Percentiles rank a stretch among this genome's conserved stretches.
These are phyloP conservation scores for Trypanosomatidae sp. DNA, from an alignment of 208 protist genomes.

Conservation along the genomic window DNA sequence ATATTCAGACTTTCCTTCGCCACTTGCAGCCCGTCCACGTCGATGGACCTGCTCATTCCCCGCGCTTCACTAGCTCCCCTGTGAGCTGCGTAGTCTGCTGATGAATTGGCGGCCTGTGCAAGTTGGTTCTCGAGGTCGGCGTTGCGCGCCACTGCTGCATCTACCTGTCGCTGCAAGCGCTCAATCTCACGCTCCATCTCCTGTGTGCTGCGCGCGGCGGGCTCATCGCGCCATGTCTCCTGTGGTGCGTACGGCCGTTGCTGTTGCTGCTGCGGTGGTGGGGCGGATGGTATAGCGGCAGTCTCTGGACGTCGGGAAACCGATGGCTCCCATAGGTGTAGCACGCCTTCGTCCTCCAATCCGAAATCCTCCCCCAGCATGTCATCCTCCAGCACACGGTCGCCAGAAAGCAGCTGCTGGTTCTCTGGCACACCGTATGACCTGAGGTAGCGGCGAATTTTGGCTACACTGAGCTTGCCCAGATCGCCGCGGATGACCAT, in stretches of 20 bases:
- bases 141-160: constrained; percentile 20
- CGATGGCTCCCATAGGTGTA: constrained; percentile 35
- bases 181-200: constrained; percentile 29
- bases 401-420: constrained; percentile 47
- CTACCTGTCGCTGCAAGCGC: constrained; percentile 32
- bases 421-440: constrained; percentile 63
- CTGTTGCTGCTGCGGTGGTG: not conserved
- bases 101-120: not conserved
- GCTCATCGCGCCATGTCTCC: not conserved
- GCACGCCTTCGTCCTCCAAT: constrained; percentile 39
- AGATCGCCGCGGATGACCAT: constrained; percentile 86
- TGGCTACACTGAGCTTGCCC: constrained; percentile 68
- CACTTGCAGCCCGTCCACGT: constrained; percentile 38
- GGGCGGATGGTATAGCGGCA: not conserved
- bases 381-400: constrained; percentile 45
- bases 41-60: not conserved
- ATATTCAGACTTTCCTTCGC: constrained; percentile 55
- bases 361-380: constrained; percentile 70
- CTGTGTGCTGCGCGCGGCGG: not conserved
- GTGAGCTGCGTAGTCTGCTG: not conserved
- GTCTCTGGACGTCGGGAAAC: not conserved
- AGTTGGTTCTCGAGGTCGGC: constrained; percentile 26
- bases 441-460: constrained; percentile 75
- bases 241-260: not conserved
- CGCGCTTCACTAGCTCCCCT: not conserved